A percentile compares a stretch with the other conserved stretches of the same genome.
Evolutionary conservation across 257 asterid species (phyloP).

Genomic region (Solanum bukasovii): DNA sequence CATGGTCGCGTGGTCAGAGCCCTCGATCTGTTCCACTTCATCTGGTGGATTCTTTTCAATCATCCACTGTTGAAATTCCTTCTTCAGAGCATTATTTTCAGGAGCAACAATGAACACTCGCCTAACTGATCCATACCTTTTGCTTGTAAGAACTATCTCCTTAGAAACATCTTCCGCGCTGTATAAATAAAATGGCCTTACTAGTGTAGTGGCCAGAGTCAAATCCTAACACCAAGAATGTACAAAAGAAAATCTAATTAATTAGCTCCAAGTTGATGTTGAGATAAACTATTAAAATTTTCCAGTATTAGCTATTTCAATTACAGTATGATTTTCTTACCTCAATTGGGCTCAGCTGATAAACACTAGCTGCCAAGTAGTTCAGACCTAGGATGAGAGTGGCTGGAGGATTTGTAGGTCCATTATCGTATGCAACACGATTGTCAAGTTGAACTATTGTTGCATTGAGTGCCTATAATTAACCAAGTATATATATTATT

Average conservation of each 20-base stretch:
- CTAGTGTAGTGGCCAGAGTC: slow-evolving; percentile 13
- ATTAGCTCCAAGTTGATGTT: background rate
- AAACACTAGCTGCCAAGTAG: background rate
- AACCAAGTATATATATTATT: background rate
- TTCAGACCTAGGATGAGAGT: slow-evolving; percentile 3
- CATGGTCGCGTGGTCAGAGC: slow-evolving; percentile 29
- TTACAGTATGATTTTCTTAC: background rate
- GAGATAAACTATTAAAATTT: background rate
- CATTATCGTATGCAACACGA: background rate
- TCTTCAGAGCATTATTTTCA: slow-evolving; percentile 2
- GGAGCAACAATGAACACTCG: slow-evolving; percentile 10
- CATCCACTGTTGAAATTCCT: slow-evolving; percentile 17
- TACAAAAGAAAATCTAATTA: too few species aligned
- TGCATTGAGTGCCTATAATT: background rate
- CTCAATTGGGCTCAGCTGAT: slow-evolving; percentile 23
- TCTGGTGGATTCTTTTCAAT: slow-evolving; percentile 20
- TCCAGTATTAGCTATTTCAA: background rate
- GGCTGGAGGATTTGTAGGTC: slow-evolving; percentile 6
- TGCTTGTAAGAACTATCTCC: background rate
- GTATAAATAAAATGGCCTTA: slow-evolving; percentile 4
- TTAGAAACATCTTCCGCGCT: background rate
- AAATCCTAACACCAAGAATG: slow-evolving; percentile 9
- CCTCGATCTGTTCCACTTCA: slow-evolving; percentile 18
- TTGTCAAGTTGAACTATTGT: background rate
- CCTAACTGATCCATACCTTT: slow-evolving; percentile 14